Conservation (phyloP, 2,329 filamentous ascomycete genomes). For the Stagonosporopsis tanaceti region DNA sequence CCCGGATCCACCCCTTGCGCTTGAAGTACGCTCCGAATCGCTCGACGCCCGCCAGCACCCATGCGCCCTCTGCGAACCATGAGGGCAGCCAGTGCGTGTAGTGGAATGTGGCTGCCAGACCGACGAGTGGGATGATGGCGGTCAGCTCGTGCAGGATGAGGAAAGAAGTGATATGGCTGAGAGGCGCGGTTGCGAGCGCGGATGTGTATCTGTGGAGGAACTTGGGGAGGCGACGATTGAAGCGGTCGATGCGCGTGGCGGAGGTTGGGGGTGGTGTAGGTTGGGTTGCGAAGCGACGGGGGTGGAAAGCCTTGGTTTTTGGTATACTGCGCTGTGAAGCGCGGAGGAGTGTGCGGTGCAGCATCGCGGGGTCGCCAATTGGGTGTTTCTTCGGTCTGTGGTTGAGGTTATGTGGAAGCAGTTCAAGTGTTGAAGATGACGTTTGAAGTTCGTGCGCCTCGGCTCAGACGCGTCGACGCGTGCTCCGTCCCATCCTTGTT, state of each 20-base stretch:
- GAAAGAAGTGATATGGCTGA: slow-evolving; percentile 86
- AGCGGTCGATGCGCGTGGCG: slow-evolving; percentile 44
- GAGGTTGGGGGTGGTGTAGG: slow-evolving; percentile 28
- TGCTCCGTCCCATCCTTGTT: slow-evolving; percentile 6
- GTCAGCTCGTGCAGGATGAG: slow-evolving; percentile 91
- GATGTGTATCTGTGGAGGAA: slow-evolving; percentile 74
- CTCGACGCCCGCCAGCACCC: slow-evolving; percentile 69
- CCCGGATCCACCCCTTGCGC: slow-evolving; percentile 81
- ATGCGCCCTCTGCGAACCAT: slow-evolving; percentile 60
- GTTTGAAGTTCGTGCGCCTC: slow-evolving; percentile 12
- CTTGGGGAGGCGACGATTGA: slow-evolving; percentile 60
- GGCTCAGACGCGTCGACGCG: slow-evolving; percentile 20
- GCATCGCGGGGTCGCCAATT: slow-evolving; percentile 16
- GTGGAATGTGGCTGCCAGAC: slow-evolving; percentile 79
- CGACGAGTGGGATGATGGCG: slow-evolving; percentile 80
- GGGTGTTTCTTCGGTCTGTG: background rate
- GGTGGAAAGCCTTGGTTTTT: slow-evolving; percentile 7
- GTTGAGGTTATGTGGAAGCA: background rate
- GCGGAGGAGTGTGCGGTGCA: slow-evolving; percentile 17
- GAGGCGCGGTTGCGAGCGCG: slow-evolving; percentile 76
- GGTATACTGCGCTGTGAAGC: background rate
- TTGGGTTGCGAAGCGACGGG: slow-evolving; percentile 30
- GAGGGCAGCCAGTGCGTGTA: slow-evolving; percentile 77
- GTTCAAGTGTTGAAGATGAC: slow-evolving; percentile 4
- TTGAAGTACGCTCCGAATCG: slow-evolving; percentile 80